Conservation (phyloP, 176 grass and related monocot species). For the Bolboschoenus planiculmis region DNA sequence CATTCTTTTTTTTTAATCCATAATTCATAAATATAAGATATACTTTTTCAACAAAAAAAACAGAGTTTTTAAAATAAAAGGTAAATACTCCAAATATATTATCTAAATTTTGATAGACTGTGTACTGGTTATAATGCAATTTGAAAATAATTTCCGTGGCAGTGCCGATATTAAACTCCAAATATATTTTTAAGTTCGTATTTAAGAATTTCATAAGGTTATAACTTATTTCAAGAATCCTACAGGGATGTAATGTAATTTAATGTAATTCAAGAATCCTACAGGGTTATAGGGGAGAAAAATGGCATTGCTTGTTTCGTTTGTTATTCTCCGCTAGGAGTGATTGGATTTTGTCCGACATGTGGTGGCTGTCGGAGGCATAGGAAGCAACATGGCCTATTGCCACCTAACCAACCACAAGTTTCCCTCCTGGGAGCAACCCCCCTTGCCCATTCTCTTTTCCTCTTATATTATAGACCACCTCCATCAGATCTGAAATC, state of each 20-base stretch:
- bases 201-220: too few relatives aligned
- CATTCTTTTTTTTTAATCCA: too few relatives aligned
- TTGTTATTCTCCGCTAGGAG: not conserved
- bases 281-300: not conserved
- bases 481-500: constrained; percentile 7
- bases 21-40: too few relatives aligned
- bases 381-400: constrained; percentile 23
- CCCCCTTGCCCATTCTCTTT: not conserved
- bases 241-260: not conserved
- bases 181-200: too few relatives aligned
- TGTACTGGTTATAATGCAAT: too few relatives aligned
- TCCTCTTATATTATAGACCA: not conserved
- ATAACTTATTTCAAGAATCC: too few relatives aligned
- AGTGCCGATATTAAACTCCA: too few relatives aligned
- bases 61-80: too few relatives aligned
- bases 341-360: constrained; percentile 9
- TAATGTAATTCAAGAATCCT: not conserved
- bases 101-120: too few relatives aligned
- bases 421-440: constrained; percentile 25
- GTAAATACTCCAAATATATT: too few relatives aligned
- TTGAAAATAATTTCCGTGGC: too few relatives aligned
- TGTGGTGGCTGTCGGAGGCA: constrained; percentile 28
- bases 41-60: too few relatives aligned
- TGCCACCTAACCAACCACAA: constrained; percentile 18
- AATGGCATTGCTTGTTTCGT: not conserved